These are phyloP conservation scores for Earliella scabrosa DNA, from an alignment of 1,284 basidiomycete genomes.

Conservation along the genomic window DNA sequence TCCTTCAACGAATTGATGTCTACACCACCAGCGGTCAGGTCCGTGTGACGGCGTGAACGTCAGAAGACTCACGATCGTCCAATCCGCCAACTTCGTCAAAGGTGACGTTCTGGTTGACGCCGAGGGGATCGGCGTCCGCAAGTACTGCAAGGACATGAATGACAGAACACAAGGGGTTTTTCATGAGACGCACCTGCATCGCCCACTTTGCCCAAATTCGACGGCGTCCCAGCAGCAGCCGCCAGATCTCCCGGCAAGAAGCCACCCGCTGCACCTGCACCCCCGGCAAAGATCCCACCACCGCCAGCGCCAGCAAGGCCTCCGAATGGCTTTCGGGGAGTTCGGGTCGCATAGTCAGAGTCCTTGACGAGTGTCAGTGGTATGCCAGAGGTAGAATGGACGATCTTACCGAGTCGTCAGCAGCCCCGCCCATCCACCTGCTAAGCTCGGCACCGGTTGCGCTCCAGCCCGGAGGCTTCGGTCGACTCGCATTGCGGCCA, in stretches of 20 bases:
- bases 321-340: conserved; percentile 68
- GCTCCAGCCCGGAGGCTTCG: conserved; percentile 71
- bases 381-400: background rate
- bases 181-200: conserved; percentile 60
- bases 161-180: conserved; percentile 3
- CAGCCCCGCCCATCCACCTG: conserved; percentile 72
- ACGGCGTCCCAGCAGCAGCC: conserved; percentile 70
- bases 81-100: conserved; percentile 98
- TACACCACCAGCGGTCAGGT: conserved; percentile 34
- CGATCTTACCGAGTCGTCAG: conserved; percentile 69
- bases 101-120: conserved; percentile 92
- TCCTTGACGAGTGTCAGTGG: conserved; percentile 46
- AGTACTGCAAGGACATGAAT: conserved; percentile 54
- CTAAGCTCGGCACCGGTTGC: conserved; percentile 75
- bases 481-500: conserved; percentile 41
- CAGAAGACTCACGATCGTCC: conserved; percentile 75
- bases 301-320: conserved; percentile 35
- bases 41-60: background rate
- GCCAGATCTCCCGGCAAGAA: conserved; percentile 65
- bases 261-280: conserved; percentile 50
- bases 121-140: conserved; percentile 97
- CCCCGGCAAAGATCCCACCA: conserved; percentile 58
- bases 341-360: conserved; percentile 69
- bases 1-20: conserved; percentile 98
- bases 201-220: conserved; percentile 82